Conservation (phyloP, 2,329 filamentous ascomycete genomes). For the Penicillium fuscoglaucum region DNA sequence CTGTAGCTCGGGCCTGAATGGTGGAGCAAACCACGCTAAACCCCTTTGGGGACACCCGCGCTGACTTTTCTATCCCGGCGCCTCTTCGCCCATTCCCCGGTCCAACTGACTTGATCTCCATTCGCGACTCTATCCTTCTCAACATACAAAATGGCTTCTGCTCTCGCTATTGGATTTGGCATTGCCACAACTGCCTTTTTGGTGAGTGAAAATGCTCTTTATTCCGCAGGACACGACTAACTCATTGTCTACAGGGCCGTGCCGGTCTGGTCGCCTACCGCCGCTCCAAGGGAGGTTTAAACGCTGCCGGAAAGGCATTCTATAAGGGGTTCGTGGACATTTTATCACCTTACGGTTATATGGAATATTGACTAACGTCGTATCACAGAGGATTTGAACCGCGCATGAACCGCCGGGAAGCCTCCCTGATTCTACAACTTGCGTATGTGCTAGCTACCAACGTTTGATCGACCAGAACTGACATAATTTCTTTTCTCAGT, state of each 20-base stretch:
- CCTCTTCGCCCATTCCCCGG: constrained; percentile 9
- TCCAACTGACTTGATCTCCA: constrained; percentile 10
- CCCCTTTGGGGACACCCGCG: constrained; percentile 32
- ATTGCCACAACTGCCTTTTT: constrained; percentile 69
- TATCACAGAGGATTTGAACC: constrained; percentile 75
- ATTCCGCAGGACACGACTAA: constrained; percentile 7
- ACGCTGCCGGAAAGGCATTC: constrained; percentile 82
- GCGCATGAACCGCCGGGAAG: constrained; percentile 91
- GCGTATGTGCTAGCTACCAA: constrained; percentile 59
- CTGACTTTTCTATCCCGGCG: constrained; percentile 41
- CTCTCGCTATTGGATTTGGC: constrained; percentile 47
- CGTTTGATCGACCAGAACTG: neutral
- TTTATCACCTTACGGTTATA: neutral
- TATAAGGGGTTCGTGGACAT: constrained; percentile 72
- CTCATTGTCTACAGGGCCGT: constrained; percentile 65
- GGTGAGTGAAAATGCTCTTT: constrained; percentile 53
- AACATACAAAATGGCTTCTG: constrained; percentile 42
- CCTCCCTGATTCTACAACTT: constrained; percentile 83
- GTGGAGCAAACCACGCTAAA: constrained; percentile 37
- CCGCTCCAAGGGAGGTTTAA: constrained; percentile 67
- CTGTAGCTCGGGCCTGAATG: constrained; percentile 21
- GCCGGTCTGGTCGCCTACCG: constrained; percentile 88
- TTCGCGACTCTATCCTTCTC: constrained; percentile 4
- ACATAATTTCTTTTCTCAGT: constrained; percentile 49
- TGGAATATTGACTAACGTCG: constrained; percentile 5